These are phyloP conservation scores for Phytophthora brassicae DNA, from an alignment of 352 stramenopile species.

Conservation along the genomic window DNA sequence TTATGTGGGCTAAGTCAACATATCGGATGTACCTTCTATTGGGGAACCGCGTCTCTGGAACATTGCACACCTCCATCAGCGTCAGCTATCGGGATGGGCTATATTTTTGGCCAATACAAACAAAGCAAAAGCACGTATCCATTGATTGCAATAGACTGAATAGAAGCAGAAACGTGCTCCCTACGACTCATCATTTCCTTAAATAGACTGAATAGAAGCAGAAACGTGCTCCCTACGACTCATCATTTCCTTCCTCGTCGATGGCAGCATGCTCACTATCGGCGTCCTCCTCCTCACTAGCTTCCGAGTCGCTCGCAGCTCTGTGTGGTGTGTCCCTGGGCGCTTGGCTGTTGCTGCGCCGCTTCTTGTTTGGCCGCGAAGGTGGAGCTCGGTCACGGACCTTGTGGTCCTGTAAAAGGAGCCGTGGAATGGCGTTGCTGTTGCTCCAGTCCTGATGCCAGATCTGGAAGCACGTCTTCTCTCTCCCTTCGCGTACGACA, in stretches of 20 bases:
- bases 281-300: background rate
- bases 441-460: background rate
- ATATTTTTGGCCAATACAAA: slow-evolving; percentile 1
- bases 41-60: background rate
- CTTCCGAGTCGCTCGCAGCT: background rate
- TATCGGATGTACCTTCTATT: background rate
- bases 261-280: background rate
- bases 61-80: slow-evolving; percentile 7
- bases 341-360: background rate
- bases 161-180: too few relatives aligned
- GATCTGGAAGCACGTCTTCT: slow-evolving; percentile 5
- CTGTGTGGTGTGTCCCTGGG: background rate
- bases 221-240: too few relatives aligned
- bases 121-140: background rate
- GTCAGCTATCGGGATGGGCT: background rate
- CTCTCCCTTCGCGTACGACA: background rate
- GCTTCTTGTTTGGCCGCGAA: background rate
- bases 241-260: slow-evolving; percentile 3
- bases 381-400: background rate
- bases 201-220: too few relatives aligned
- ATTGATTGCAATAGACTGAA: background rate
- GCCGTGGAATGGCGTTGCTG: background rate
- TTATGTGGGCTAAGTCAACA: background rate
- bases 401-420: background rate
- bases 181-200: too few relatives aligned